phyloP scores from a whole-genome alignment of 1,284 basidiomycete genomes.

The Cryptococcus sp. region DNA sequence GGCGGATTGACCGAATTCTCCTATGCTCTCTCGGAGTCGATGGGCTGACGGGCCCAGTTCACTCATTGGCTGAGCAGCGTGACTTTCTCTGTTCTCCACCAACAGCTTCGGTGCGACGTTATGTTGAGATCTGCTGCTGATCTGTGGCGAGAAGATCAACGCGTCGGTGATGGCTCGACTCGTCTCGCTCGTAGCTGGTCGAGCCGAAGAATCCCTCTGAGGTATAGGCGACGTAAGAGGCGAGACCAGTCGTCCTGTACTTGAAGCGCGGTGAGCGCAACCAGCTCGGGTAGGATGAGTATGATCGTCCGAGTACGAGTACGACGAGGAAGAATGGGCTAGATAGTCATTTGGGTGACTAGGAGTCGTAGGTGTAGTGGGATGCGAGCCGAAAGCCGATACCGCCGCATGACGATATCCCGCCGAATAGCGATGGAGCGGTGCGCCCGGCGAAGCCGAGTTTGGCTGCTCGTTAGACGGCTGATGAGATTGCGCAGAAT shows the following conservation, averaged over 20 bases:
- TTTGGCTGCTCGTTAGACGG: not conserved
- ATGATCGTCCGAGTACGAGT: not conserved
- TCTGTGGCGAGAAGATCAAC: slow-evolving; percentile 2
- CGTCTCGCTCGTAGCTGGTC: not conserved
- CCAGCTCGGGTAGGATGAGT: too few species aligned
- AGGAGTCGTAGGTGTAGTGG: slow-evolving; percentile 12
- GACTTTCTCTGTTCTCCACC: slow-evolving; percentile 9
- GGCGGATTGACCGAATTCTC: slow-evolving; percentile 10
- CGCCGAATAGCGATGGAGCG: slow-evolving; percentile 9
- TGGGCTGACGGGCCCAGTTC: slow-evolving; percentile 2
- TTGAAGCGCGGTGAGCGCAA: not conserved
- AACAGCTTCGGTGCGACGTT: not conserved
- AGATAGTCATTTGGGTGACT: not conserved
- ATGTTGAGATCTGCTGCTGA: not conserved
- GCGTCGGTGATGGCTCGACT: slow-evolving; percentile 1
- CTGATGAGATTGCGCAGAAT: slow-evolving; percentile 11
- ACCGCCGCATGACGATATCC: slow-evolving; percentile 19
- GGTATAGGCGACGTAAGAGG: not conserved
- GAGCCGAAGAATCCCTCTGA: not conserved
- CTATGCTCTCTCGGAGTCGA: slow-evolving; percentile 1
- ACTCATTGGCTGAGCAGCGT: slow-evolving; percentile 12
- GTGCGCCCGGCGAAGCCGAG: slow-evolving; percentile 3
- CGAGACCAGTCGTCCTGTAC: not conserved
- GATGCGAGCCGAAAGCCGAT: slow-evolving; percentile 19
- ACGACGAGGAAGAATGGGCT: not conserved